phyloP scores from a whole-genome alignment of 2,329 filamentous ascomycete species.

The Epicoccum nigrum region DNA sequence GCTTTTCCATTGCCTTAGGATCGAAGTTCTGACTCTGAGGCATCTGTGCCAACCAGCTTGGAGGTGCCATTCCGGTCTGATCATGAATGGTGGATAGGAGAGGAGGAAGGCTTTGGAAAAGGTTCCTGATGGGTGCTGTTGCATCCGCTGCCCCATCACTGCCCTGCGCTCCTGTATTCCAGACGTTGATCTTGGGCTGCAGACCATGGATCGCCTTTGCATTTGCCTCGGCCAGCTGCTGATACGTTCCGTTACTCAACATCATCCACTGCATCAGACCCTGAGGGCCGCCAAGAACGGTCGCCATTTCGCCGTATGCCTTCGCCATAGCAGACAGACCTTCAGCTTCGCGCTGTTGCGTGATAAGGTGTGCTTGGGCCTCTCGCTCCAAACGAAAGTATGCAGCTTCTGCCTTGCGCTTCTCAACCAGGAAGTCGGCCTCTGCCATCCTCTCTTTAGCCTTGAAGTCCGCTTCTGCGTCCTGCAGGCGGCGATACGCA shows the following conservation, averaged over 20 bases:
- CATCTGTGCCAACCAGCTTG: slow-evolving; percentile 71
- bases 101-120: slow-evolving; percentile 84
- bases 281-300: slow-evolving; percentile 77
- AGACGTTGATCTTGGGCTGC: slow-evolving; percentile 88
- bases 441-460: slow-evolving; percentile 53
- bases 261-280: slow-evolving; percentile 85
- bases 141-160: slow-evolving; percentile 59
- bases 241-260: slow-evolving; percentile 82
- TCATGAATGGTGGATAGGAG: slow-evolving; percentile 85
- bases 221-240: slow-evolving; percentile 78
- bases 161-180: slow-evolving; percentile 73
- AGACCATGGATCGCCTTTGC: slow-evolving; percentile 75
- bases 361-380: slow-evolving; percentile 65
- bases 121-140: slow-evolving; percentile 72
- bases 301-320: slow-evolving; percentile 74
- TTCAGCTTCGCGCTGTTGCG: slow-evolving; percentile 75
- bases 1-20: slow-evolving; percentile 27
- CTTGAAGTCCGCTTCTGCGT: slow-evolving; percentile 53
- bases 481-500: slow-evolving; percentile 48
- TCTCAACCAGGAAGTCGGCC: slow-evolving; percentile 57
- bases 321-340: slow-evolving; percentile 78
- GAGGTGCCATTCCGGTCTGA: slow-evolving; percentile 82
- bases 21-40: slow-evolving; percentile 40
- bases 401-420: slow-evolving; percentile 48
- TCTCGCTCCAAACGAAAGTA: slow-evolving; percentile 55